Evolutionary conservation across 495 filamentous ascomycete genomes (phyloP).

Genomic region (Podospora pseudocomata): DNA sequence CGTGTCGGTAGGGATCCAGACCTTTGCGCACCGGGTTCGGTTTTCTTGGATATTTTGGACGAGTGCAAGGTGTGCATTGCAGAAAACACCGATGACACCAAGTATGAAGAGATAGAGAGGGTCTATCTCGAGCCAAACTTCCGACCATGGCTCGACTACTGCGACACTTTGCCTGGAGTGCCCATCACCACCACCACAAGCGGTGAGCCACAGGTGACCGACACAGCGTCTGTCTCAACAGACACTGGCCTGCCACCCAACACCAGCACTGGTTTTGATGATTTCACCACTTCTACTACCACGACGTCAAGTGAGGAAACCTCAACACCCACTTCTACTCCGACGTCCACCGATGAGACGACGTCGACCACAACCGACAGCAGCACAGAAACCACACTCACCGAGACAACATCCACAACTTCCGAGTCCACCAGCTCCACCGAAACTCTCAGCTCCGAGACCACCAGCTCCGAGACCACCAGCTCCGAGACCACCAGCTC

Average conservation of each 20-base stretch:
- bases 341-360: conserved; percentile 2
- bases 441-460: background rate
- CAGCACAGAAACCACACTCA: background rate
- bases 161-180: conserved; percentile 15
- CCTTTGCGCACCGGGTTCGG: conserved; percentile 44
- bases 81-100: conserved; percentile 15
- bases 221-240: conserved; percentile 23
- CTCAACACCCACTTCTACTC: background rate
- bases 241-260: conserved; percentile 26
- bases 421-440: background rate
- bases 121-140: conserved; percentile 27
- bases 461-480: background rate
- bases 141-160: conserved; percentile 34
- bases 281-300: conserved; percentile 20
- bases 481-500: background rate
- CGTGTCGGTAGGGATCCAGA: conserved; percentile 40
- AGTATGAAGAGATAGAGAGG: conserved; percentile 15
- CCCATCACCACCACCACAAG: conserved; percentile 4
- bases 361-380: conserved; percentile 2
- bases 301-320: conserved; percentile 17
- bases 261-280: conserved; percentile 22
- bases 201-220: conserved; percentile 19
- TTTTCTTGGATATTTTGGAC: conserved; percentile 36
- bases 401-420: background rate
- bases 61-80: conserved; percentile 43